phyloP scores from a whole-genome alignment of 495 filamentous ascomycete species.

The Aspergillus conjunctus region DNA sequence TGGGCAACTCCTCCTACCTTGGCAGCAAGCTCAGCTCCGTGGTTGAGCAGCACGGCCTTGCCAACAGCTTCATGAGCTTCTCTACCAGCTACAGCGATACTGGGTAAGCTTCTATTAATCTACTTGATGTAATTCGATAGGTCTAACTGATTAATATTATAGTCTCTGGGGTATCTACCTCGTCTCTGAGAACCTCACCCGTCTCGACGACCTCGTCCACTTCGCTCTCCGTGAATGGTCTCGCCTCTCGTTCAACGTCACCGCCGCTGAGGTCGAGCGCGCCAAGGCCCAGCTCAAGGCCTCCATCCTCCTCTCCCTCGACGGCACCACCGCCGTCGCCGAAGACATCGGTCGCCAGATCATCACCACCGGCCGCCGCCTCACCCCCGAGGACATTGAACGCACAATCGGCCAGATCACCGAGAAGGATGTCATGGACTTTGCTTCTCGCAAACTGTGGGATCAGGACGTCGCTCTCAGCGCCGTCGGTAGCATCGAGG shows the following conservation, averaged over 20 bases:
- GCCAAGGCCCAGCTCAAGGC: conserved; percentile 99
- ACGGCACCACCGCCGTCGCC: conserved; percentile 94
- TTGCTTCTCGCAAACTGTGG: conserved; percentile 89
- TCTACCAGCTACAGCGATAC: conserved; percentile 99
- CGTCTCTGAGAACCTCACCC: conserved; percentile 82
- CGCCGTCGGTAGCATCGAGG: conserved; percentile 91
- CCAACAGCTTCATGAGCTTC: conserved; percentile 99
- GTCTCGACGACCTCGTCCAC: conserved; percentile 93
- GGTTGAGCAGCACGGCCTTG: conserved; percentile 88
- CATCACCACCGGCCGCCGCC: conserved; percentile 91
- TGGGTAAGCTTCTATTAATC: conserved; percentile 61
- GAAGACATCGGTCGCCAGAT: conserved; percentile 99
- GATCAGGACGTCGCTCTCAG: conserved; percentile 94
- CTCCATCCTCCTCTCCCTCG: conserved; percentile 91
- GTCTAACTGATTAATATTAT: conserved; percentile 26
- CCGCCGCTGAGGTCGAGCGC: conserved; percentile 89
- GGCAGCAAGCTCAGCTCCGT: conserved; percentile 96
- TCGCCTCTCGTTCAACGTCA: conserved; percentile 82
- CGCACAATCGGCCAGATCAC: conserved; percentile 82
- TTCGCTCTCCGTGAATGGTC: conserved; percentile 99
- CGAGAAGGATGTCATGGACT: conserved; percentile 95
- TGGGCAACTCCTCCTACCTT: conserved; percentile 94
- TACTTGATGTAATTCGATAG: background rate
- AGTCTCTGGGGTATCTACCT: conserved; percentile 99
- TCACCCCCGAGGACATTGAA: conserved; percentile 93